Evolutionary conservation across 1,284 basidiomycete genomes (phyloP).

Genomic region (Trichosporon inkin): DNA sequence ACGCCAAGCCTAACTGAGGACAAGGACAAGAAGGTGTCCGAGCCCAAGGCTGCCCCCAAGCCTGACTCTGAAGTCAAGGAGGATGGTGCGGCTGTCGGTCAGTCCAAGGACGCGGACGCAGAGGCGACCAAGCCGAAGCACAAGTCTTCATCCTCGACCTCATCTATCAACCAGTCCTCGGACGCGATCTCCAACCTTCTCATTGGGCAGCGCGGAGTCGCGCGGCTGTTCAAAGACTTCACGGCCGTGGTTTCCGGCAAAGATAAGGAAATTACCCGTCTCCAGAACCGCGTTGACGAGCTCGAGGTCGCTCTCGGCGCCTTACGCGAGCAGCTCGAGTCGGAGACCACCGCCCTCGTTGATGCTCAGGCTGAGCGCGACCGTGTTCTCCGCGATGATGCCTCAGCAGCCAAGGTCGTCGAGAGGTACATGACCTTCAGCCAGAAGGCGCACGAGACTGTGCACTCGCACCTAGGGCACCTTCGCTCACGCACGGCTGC

Average conservation of each 20-base stretch:
- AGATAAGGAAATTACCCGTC: slow-evolving; percentile 60
- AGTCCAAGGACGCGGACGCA: neutral
- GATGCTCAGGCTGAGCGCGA: slow-evolving; percentile 59
- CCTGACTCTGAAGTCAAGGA: neutral
- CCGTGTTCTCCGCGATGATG: slow-evolving; percentile 62
- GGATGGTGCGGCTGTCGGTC: slow-evolving; percentile 5
- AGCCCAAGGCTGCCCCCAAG: neutral
- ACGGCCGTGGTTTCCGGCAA: slow-evolving; percentile 32
- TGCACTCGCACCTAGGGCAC: slow-evolving; percentile 63
- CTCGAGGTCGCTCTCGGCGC: slow-evolving; percentile 59
- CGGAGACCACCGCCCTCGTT: slow-evolving; percentile 64
- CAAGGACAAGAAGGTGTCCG: neutral
- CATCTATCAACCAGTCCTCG: slow-evolving; percentile 15
- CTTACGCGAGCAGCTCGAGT: slow-evolving; percentile 58
- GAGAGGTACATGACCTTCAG: slow-evolving; percentile 88
- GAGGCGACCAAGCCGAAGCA: slow-evolving; percentile 9
- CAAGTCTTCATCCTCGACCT: slow-evolving; percentile 11
- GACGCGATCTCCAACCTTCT: slow-evolving; percentile 46
- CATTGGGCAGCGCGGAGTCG: slow-evolving; percentile 46
- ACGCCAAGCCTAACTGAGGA: slow-evolving; percentile 13
- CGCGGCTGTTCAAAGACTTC: slow-evolving; percentile 47
- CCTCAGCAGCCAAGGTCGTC: slow-evolving; percentile 74
- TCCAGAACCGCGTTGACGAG: slow-evolving; percentile 74
- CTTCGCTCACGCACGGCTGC: slow-evolving; percentile 59
- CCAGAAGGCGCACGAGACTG: slow-evolving; percentile 66